Evolutionary conservation across 257 asterid genomes (phyloP), one percentile per base, ranked within the genome.

Genomic region (Primulina eburnea): DNA sequence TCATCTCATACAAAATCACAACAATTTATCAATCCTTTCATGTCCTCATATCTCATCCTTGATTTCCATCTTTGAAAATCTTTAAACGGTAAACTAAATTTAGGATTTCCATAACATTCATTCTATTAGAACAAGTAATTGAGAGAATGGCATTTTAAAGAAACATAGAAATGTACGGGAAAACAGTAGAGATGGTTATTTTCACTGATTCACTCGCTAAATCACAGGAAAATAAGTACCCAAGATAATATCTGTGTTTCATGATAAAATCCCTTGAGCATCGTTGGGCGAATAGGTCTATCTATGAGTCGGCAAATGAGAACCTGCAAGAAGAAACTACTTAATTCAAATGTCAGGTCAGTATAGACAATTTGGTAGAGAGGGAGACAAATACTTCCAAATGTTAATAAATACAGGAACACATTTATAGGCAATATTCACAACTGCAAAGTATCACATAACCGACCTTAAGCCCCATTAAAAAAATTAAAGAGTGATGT

Each of bases 191-290:
- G 52, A 40, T 14, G 18, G 55, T 17, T 4, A 43, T 43, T 43
- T 43, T 4, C 50, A 43, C n/a, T 14, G 18, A 43, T 24, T n/a
- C 75, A 55, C 71, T 67, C 66, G 73, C 63, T 79, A 69, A 63
- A 69, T 56, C 29, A 17, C 40, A 32, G 68, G 24, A 68, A 75
- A 47, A 69, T 50, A 62, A 87, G 75, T 88, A 92, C 96, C 99
- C 96, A 94, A 74, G 99, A 91, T 71, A 91, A 78, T 78, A 93
- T 83, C 82, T 91, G 99, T n/a, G 90, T 89, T 84, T 94, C 99
- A 68, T 90, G 87, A 80, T 89, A 91, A 83, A 94, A 91, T 43
- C 99, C 97, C 82, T 94, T 89, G 24, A 74, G 87, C 97, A 94
- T 94, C 50, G 97, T 94, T 37, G 99, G 97, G 68, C 97, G 94